Conservation (phyloP, 2,329 filamentous ascomycete species). For the Calonectria henricotiae region DNA sequence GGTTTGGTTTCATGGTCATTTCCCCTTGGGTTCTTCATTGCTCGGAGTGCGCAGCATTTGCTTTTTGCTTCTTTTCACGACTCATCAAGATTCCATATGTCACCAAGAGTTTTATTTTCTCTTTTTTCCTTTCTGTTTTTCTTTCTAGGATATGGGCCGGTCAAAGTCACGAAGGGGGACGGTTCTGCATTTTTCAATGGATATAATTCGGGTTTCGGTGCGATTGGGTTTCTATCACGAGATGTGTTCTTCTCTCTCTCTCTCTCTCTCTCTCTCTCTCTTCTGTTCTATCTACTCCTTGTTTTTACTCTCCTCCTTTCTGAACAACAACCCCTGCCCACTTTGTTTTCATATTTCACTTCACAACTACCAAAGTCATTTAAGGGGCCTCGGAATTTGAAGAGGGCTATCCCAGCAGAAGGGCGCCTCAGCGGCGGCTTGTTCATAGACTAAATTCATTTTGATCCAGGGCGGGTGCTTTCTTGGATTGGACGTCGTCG, state of each 20-base stretch:
- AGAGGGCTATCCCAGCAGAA: slow-evolving; percentile 32
- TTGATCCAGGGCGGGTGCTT: slow-evolving; percentile 47
- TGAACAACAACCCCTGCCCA: slow-evolving; percentile 21
- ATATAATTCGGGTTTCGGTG: slow-evolving; percentile 42
- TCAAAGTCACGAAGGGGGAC: slow-evolving; percentile 41
- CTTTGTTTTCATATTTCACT: slow-evolving; percentile 35
- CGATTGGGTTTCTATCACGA: slow-evolving; percentile 42
- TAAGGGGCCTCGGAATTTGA: slow-evolving; percentile 21
- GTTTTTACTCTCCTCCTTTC: background rate
- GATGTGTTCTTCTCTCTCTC: slow-evolving; percentile 33
- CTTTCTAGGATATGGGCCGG: slow-evolving; percentile 39
- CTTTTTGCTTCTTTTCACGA: slow-evolving; percentile 30
- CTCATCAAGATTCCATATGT: slow-evolving; percentile 9
- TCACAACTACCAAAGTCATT: slow-evolving; percentile 30
- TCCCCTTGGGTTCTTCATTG: slow-evolving; percentile 23
- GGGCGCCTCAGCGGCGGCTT: slow-evolving; percentile 29
- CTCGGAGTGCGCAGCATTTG: slow-evolving; percentile 19
- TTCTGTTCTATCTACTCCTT: slow-evolving; percentile 7
- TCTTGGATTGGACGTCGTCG: slow-evolving; percentile 64
- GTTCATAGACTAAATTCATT: slow-evolving; percentile 46
- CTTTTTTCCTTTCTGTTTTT: slow-evolving; percentile 23
- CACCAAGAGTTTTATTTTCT: slow-evolving; percentile 14
- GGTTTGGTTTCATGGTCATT: slow-evolving; percentile 24
- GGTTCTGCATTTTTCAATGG: slow-evolving; percentile 46
- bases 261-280: slow-evolving; percentile 18